Evolutionary conservation across 1,284 basidiomycete genomes (phyloP), one percentile per base, ranked within the genome.

Genomic region (Leccinum pallidistipes): DNA sequence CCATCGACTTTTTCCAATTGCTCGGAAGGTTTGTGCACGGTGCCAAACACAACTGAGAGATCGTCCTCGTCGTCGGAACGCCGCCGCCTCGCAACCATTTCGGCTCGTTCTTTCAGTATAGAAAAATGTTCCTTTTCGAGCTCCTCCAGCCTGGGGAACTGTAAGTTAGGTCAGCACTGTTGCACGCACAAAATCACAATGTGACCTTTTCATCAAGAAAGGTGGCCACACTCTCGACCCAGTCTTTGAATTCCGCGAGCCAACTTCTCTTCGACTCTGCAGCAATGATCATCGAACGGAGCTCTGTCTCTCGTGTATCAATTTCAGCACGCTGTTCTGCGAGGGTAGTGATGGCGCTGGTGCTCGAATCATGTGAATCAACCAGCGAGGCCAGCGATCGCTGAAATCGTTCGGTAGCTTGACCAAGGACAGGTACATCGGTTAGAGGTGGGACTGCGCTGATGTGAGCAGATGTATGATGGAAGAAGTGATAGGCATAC

Each of bases 191-290:
- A 31, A 60, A 34, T 32, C 27, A 45, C 24, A 56, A 64, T 69
- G 3, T 5, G 50, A 94, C 94, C 86, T 98, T 98, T 74, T 95
- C 93, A 69, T 97, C 95, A 40, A 98, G 79, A 73, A 98, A 97
- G 4, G 83, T 83, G 1, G 93, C 95, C 5, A 97, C 84, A 66
- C 86, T 87, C 73, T 98, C 95, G 0, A 96, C 81, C 89, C 93
- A 96, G 47, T 91, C 89, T 62, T 83, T 83, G 77, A 98, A 94
- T 58, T 87, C 87, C 14, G 81, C 81, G 67, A 97, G 95, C 94
- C 94, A 98, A 50, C 89, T 87, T 53, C 91, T 81, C 75, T 97
- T 97, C 53, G 80, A 82, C 71, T 95, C 95, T 0, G 93, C 90
- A 61, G 82, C 81, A 51, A 83, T 83, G 3, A 97, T 89, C 81